Percentiles rank a stretch among this genome's conserved stretches.
phyloP scores from a whole-genome alignment of 2,329 filamentous ascomycete genomes.

The Ilyonectria sp. region DNA sequence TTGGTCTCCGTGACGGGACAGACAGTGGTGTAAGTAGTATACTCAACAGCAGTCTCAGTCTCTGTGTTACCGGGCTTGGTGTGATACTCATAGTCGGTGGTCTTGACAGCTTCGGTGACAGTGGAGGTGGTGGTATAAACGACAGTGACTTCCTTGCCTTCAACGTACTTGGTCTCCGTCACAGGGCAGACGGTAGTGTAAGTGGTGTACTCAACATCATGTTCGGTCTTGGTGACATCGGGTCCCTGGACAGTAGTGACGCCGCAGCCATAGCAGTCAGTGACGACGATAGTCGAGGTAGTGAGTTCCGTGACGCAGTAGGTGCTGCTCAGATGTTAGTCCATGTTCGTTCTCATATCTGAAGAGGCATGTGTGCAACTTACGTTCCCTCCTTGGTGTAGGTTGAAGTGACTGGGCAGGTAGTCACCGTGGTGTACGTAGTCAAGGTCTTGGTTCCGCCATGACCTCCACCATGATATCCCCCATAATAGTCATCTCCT shows the following conservation, averaged over 20 bases:
- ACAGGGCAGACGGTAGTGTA: constrained; percentile 57
- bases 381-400: constrained; percentile 58
- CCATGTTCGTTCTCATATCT: not conserved
- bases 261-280: constrained; percentile 56
- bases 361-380: constrained; percentile 41
- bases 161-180: constrained; percentile 53
- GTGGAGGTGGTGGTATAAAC: constrained; percentile 50
- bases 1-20: constrained; percentile 60
- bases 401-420: constrained; percentile 63
- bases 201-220: constrained; percentile 57
- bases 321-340: constrained; percentile 52
- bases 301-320: constrained; percentile 59
- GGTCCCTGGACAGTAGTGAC: constrained; percentile 54
- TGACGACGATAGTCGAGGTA: constrained; percentile 61
- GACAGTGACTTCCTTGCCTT: constrained; percentile 59
- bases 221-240: constrained; percentile 54
- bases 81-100: constrained; percentile 52
- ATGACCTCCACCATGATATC: constrained; percentile 23
- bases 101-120: constrained; percentile 50
- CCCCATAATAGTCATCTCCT: constrained; percentile 28
- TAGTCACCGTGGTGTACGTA: constrained; percentile 60
- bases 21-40: constrained; percentile 60
- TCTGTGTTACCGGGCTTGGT: constrained; percentile 53
- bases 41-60: constrained; percentile 50
- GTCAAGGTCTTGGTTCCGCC: constrained; percentile 40